Evolutionary conservation across 768 basidiomycete species (phyloP).

Genomic region (Lactarius hengduanensis): DNA sequence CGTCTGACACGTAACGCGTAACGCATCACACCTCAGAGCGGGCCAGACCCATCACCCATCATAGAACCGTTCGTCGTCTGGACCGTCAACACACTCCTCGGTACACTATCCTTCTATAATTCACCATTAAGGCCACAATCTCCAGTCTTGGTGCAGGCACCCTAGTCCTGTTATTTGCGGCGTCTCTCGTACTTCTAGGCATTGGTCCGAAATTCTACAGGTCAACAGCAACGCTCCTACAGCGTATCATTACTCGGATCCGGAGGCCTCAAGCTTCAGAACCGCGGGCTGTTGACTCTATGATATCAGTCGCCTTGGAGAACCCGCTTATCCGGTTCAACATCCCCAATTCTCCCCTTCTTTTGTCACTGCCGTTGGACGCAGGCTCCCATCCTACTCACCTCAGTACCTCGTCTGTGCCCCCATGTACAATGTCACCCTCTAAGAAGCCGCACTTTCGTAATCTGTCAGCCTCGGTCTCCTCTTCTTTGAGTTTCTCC

Average conservation of each 20-base stretch:
- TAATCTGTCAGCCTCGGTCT: neutral
- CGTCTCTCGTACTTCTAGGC: slow-evolving; percentile 15
- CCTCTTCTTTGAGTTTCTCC: slow-evolving; percentile 15
- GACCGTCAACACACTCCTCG: neutral
- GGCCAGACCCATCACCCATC: too few species aligned
- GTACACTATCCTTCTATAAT: slow-evolving; percentile 10
- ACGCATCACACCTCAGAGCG: neutral
- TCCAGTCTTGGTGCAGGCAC: slow-evolving; percentile 22
- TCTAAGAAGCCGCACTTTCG: neutral
- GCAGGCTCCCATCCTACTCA: slow-evolving; percentile 6
- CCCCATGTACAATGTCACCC: neutral
- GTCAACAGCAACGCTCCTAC: neutral
- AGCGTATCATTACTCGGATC: slow-evolving; percentile 10
- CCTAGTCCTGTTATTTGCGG: slow-evolving; percentile 14
- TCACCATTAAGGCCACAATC: slow-evolving; percentile 18
- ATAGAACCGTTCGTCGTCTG: neutral
- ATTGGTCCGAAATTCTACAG: slow-evolving; percentile 15
- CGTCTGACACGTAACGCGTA: neutral
- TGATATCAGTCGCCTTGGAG: slow-evolving; percentile 13
- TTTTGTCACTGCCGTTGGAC: slow-evolving; percentile 20
- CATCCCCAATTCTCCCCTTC: slow-evolving; percentile 25
- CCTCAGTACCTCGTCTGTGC: neutral
- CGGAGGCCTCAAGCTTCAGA: slow-evolving; percentile 7
- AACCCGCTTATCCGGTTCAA: slow-evolving; percentile 21
- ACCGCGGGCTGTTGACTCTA: slow-evolving; percentile 6